These are phyloP conservation scores for Lomentospora prolificans DNA, from an alignment of 2,329 filamentous ascomycete genomes.

Conservation along the genomic window DNA sequence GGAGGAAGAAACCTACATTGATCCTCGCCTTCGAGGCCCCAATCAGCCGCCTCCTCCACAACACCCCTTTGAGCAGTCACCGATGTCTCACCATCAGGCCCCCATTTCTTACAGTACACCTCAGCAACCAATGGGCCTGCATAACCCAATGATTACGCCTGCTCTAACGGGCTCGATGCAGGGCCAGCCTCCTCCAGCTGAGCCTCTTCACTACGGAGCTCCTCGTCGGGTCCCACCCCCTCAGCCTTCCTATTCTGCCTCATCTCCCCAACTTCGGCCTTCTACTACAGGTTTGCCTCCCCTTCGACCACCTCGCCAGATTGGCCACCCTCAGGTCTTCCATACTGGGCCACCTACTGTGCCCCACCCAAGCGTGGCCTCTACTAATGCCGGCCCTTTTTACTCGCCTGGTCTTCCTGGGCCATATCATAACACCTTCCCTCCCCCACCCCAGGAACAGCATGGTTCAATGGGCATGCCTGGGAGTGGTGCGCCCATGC, in stretches of 20 bases:
- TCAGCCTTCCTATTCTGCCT: constrained; percentile 4
- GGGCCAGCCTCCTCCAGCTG: constrained; percentile 2
- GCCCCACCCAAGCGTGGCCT: constrained; percentile 17
- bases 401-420: constrained; percentile 21
- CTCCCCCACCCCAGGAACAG: constrained; percentile 19
- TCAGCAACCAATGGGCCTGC: constrained; percentile 2
- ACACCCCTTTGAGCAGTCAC: constrained; percentile 6
- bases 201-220: not conserved
- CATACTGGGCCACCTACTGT: constrained; percentile 24
- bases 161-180: constrained; percentile 1
- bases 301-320: constrained; percentile 24
- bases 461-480: constrained; percentile 14
- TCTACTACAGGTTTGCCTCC: constrained; percentile 21
- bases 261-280: not conserved
- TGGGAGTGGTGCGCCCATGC: not conserved
- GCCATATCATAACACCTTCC: constrained; percentile 22
- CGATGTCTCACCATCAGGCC: constrained; percentile 2
- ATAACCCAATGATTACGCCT: not conserved
- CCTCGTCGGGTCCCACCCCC: not conserved
- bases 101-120: constrained; percentile 10
- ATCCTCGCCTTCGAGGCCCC: constrained; percentile 2
- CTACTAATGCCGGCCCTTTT: constrained; percentile 14
- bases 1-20: not conserved
- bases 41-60: not conserved
- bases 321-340: constrained; percentile 22